These are phyloP conservation scores for Plasmodium inui DNA, from an alignment of 169 alveolate genomes.

Conservation along the genomic window DNA sequence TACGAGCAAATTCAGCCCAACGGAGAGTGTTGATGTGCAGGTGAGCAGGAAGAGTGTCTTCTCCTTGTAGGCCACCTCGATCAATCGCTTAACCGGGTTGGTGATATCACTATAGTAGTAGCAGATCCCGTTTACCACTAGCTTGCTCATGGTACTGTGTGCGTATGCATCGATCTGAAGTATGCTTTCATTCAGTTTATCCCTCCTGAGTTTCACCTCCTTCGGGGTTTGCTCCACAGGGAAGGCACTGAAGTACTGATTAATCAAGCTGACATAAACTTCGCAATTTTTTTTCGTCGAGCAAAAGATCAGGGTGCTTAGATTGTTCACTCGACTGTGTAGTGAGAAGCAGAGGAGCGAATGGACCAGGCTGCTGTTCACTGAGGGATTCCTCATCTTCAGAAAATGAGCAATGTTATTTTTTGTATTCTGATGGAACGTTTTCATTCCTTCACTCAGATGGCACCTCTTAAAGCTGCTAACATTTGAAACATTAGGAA, in stretches of 20 bases:
- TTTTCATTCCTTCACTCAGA: not conserved
- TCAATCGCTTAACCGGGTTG: conserved; percentile 3
- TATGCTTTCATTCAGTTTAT: conserved; percentile 26
- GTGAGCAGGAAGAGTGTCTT: conserved; percentile 56
- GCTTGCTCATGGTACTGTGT: conserved; percentile 27
- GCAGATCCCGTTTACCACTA: conserved; percentile 43
- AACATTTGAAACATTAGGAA: not conserved
- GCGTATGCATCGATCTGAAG: conserved; percentile 19
- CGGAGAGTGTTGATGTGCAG: conserved; percentile 63
- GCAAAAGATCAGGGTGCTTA: conserved; percentile 63
- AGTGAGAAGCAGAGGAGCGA: conserved; percentile 20
- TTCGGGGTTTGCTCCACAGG: not conserved
- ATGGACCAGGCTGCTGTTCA: conserved; percentile 11
- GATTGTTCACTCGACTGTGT: conserved; percentile 22
- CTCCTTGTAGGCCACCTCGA: conserved; percentile 43
- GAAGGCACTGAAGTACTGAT: conserved; percentile 5
- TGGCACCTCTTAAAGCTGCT: not conserved
- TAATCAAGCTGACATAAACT: conserved; percentile 26
- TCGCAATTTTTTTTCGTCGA: conserved; percentile 63
- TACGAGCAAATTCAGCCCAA: conserved; percentile 54
- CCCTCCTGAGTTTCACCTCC: conserved; percentile 13
- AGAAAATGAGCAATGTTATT: conserved; percentile 11
- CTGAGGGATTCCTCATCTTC: not conserved
- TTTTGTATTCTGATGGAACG: not conserved
- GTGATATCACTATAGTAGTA: conserved; percentile 64